phyloP scores from a whole-genome alignment of 495 filamentous ascomycete genomes.

The Penicillium arizonense region DNA sequence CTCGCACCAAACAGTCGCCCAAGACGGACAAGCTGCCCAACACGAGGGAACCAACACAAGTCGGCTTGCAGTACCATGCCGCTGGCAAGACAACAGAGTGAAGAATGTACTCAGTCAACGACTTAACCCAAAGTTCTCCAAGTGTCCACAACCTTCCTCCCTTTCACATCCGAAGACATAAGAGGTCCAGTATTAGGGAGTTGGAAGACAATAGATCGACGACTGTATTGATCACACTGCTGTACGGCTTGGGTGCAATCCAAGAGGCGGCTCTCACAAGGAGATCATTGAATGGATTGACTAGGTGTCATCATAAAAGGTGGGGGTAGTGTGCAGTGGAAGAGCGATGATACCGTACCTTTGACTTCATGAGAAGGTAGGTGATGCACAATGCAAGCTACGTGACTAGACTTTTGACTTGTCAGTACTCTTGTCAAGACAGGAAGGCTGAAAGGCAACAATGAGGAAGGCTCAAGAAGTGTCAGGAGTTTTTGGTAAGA shows the following conservation, averaged over 20 bases:
- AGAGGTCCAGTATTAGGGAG: conserved; percentile 66
- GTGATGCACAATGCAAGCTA: not conserved
- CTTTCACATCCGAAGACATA: conserved; percentile 27
- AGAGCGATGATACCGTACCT: conserved; percentile 9
- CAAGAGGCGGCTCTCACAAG: conserved; percentile 56
- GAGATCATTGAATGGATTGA: conserved; percentile 99
- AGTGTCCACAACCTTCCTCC: conserved; percentile 93
- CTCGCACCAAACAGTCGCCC: conserved; percentile 42
- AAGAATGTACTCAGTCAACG: conserved; percentile 22
- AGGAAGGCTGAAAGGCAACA: not conserved
- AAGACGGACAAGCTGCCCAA: conserved; percentile 53
- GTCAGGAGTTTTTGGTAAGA: conserved; percentile 73
- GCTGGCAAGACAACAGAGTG: conserved; percentile 9
- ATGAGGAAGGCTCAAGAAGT: conserved; percentile 8
- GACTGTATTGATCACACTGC: conserved; percentile 18
- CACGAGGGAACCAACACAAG: conserved; percentile 36
- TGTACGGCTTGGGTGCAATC: conserved; percentile 22
- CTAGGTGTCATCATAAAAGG: conserved; percentile 85
- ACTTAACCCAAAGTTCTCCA: conserved; percentile 32
- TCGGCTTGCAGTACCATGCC: conserved; percentile 45
- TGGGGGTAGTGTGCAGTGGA: conserved; percentile 3
- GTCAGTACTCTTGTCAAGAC: conserved; percentile 5
- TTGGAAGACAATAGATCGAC: conserved; percentile 54
- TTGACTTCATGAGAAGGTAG: not conserved
- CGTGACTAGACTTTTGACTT: conserved; percentile 17